These are phyloP conservation scores for Aureobasidium sp. DNA, from an alignment of 2,329 filamentous ascomycete species.

Conservation along the genomic window DNA sequence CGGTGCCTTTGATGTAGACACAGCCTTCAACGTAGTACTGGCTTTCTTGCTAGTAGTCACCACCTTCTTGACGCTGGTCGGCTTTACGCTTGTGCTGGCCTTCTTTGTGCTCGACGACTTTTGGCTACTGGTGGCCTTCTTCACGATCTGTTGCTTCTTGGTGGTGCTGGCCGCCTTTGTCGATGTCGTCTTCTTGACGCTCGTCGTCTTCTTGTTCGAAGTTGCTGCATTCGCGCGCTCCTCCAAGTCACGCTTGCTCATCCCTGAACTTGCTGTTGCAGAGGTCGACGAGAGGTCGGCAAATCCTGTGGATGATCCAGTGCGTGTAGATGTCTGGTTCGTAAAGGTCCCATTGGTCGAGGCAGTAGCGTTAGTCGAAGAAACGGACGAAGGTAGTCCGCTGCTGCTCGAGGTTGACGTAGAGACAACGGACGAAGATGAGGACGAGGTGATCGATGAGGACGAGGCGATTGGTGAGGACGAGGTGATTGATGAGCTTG, in stretches of 20 bases:
- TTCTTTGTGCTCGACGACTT: neutral
- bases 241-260: neutral
- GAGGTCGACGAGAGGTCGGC: neutral
- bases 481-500: neutral
- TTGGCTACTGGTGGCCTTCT: neutral
- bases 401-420: neutral
- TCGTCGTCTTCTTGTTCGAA: neutral
- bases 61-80: neutral
- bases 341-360: neutral
- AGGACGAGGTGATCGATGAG: neutral
- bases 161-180: neutral
- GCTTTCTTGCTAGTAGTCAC: neutral
- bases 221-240: neutral
- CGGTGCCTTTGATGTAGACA: neutral
- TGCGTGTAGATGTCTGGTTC: neutral
- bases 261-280: neutral
- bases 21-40: neutral
- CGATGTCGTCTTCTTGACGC: neutral
- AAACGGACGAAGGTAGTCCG: neutral
- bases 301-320: neutral
- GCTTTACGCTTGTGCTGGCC: neutral
- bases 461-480: neutral
- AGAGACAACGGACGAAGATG: neutral
- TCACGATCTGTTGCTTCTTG: neutral
- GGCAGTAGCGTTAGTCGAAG: neutral